A percentile compares a stretch with the other conserved stretches of the same genome.
These are phyloP conservation scores for Euphorbia celastroides DNA, from an alignment of 441 rosid genomes.

Conservation along the genomic window DNA sequence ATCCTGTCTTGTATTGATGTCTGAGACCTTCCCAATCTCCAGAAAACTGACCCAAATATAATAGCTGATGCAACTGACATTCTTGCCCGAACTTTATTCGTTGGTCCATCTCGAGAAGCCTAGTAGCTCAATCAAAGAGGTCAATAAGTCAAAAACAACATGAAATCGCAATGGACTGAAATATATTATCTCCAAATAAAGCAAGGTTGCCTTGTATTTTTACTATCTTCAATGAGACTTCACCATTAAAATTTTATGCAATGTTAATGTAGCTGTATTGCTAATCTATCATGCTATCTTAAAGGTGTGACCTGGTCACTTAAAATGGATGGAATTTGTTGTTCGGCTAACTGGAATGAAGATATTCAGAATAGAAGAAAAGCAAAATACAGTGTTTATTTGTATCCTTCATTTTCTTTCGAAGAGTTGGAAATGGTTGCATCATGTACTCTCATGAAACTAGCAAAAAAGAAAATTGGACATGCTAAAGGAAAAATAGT, in stretches of 20 bases:
- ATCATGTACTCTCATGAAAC: slow-evolving; percentile 6
- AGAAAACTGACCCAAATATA: slow-evolving; percentile 96
- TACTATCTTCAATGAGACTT: slow-evolving; percentile 1
- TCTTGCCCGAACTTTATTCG: slow-evolving; percentile 91
- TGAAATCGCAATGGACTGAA: slow-evolving; percentile 3
- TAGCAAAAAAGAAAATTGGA: slow-evolving; percentile 3
- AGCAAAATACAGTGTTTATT: neutral
- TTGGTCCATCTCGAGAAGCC: slow-evolving; percentile 98
- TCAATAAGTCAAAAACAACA: slow-evolving; percentile 21
- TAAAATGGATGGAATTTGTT: slow-evolving; percentile 4
- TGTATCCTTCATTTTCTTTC: neutral
- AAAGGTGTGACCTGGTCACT: slow-evolving; percentile 1
- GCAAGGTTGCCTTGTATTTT: neutral
- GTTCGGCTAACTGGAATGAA: slow-evolving; percentile 4
- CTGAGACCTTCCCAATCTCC: slow-evolving; percentile 96
- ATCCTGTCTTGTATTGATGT: slow-evolving; percentile 93
- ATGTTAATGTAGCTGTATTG: neutral
- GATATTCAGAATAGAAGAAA: slow-evolving; percentile 8
- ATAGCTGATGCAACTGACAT: slow-evolving; percentile 97
- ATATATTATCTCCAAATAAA: neutral
- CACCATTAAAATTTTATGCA: slow-evolving; percentile 2
- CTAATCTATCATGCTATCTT: slow-evolving; percentile 10
- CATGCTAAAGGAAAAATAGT: slow-evolving; percentile 3
- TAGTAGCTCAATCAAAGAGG: slow-evolving; percentile 26
- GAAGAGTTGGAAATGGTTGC: neutral